Base-by-base conservation (phyloP, 257 asterid genomes). In the Leonotis leonurus region DNA sequence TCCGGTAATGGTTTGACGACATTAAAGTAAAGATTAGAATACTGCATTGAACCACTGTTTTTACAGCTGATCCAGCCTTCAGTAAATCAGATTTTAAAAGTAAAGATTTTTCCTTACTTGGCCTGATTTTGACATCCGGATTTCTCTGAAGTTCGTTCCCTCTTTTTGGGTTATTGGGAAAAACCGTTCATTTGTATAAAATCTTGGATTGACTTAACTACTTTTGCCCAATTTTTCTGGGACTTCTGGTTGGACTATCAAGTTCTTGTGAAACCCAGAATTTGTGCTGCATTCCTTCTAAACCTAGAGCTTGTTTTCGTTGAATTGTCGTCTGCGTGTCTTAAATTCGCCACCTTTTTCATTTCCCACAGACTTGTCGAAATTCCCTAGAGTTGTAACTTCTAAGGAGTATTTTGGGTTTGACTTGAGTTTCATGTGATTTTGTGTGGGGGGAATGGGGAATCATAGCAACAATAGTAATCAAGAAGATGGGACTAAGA, bases 401-500 rank as follows among this genome's bases (percentile, higher is more conserved):
- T n/a, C n/a, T n/a, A 40, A 8, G 49, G 39, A 40, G 32, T 48
- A 7, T 57, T 14, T 60, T 27, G n/a, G 74, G 67, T 29, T 14
- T 46, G 55, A 26, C 37, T 67, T 44, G 37, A 51, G 18, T 17
- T 35, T 29, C 45, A 66, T 76, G 70, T 76, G 81, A 67, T 65
- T 73, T 52, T 67, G 35, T 35, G 75, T 62, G 78, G 25, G 73
- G 16, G 72, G n/a, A 64, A 86, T 86, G 97, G 86, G 82, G 83
- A 92, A 82, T 78, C 72, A 65, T 30, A 69, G 74, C 63, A 63
- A 56, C 46, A 69, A 56, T 6, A 37, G 45, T 56, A 85, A 79
- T 79, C 83, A 73, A 52, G 93, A 81, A 40, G 92, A 84, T 61
- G 85, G 81, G 75, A 80, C 73, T 60, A 81, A 76, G 68, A 83